Base-by-base conservation (phyloP, 441 rosid genomes). In the Euphorbia celastroides region DNA sequence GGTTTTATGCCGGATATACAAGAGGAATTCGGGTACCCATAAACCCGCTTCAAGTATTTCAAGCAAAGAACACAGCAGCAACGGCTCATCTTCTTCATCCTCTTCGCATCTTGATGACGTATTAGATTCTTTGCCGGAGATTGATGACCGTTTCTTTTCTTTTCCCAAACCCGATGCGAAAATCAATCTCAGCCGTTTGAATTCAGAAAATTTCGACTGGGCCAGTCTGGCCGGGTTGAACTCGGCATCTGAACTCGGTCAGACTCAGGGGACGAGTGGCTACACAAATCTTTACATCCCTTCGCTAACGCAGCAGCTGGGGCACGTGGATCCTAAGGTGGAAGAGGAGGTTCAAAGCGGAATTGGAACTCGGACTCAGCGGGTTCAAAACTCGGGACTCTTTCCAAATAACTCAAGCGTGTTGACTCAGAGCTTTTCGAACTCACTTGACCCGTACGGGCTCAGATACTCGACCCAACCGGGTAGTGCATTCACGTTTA, bases 1-100 rank as follows among this genome's bases (percentile, higher is more conserved):
- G 99, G 99, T 94, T 1, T 68, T 94, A 10, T 94, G 99, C 27
- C 87, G 99, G 58, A 92, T 94, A 5, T 94, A 94, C 77, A 84
- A 88, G 82, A 94, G 92, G 81, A 82, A 80, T 32, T 84, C 99
- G 0, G 74, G 93, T 65, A 62, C 81, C 12, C 88, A 85, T 44
- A 89, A 84, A 62, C 72, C 86, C 28, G 30, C 71, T 66, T 54
- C 78, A 26, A 23, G 70, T 3, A 52, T 62, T 14, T 64, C 84
- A 2, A 83, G 83, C 82, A 80, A 80, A 74, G 92, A 91, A 34
- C 73, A 82, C 19, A 89, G 96, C 80, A 72, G 75, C 31, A 85
- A 79, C 50, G 83, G 80, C 3, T 85, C 96, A 1, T 76, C 82
- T 3, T 83, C 97, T 0, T 89, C 96, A 2, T 81, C 88, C 0